Evolutionary conservation across 179 eudicot genomes (phyloP), one percentile per base, ranked within the genome.

Genomic region (Nepenthes alata): DNA sequence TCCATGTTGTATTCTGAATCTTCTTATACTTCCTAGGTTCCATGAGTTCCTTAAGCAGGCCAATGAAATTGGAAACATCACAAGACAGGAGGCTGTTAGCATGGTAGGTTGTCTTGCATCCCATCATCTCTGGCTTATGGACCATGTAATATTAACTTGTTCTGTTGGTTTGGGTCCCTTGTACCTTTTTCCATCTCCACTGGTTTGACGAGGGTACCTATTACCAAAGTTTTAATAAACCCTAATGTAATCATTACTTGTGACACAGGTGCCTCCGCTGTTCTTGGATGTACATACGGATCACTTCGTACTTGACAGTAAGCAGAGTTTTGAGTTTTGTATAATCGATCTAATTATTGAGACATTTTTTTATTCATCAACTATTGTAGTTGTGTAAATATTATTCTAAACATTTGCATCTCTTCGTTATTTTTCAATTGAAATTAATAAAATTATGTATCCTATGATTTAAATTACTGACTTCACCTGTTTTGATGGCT

Each of bases 21-120:
- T 10, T 41, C 5, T 41, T 41, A 7, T 41, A 5, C 37, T 39
- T 15, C 16, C 81, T 78, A 93, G 98, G 94, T 93, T 93, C 72
- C 98, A 93, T 64, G 95, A 85, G 81, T 93, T 93, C 73, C 78
- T 93, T 64, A 93, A 93, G 86, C 88, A 74, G 67, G 95, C 90
- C 61, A 83, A 93, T 80, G 98, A 93, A 76, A 85, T 89, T 71
- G 98, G 98, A 72, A 93, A 89, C 72, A 82, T 93, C 66, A 93
- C 98, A 8, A 86, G 98, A 58, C 98, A 93, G 76, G 98, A 93
- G 77, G 94, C 98, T 79, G 97, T 93, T 55, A 93, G 98, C 86
- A 93, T 93, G 96, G 98, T 89, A 62, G 35, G 93, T 74, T 58
- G 55, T 64, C 60, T 63, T 60, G 37, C 65, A 13, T 66, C 53